phyloP scores from a whole-genome alignment of 495 filamentous ascomycete genomes.

The Trichoderma reesei region DNA sequence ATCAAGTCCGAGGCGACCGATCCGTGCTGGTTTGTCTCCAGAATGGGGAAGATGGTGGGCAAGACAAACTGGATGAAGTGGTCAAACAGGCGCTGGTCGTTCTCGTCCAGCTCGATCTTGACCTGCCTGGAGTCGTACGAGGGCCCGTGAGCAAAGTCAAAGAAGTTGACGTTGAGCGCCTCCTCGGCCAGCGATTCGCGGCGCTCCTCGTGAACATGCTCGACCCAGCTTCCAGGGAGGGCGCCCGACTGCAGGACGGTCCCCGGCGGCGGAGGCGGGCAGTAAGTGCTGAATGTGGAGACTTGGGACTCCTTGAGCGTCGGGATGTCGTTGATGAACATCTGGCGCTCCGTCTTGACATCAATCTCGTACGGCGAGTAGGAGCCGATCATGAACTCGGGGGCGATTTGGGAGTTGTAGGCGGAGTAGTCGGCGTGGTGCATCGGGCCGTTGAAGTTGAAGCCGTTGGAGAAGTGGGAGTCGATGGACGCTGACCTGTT shows the following conservation, averaged over 20 bases:
- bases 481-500: conserved; percentile 67
- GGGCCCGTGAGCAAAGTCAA: conserved; percentile 59
- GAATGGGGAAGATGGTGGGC: conserved; percentile 79
- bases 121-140: conserved; percentile 47
- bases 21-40: conserved; percentile 79
- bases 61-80: conserved; percentile 88
- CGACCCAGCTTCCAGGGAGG: conserved; percentile 61
- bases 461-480: conserved; percentile 53
- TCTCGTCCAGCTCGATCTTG: conserved; percentile 78
- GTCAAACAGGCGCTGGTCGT: conserved; percentile 75
- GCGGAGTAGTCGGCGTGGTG: conserved; percentile 49
- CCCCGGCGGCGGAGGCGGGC: conserved; percentile 59
- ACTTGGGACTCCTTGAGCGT: conserved; percentile 72
- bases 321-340: conserved; percentile 84
- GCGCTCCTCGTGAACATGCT: conserved; percentile 61
- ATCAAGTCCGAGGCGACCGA: conserved; percentile 68
- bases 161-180: conserved; percentile 61
- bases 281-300: conserved; percentile 79
- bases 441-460: conserved; percentile 60
- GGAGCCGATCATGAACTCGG: conserved; percentile 40
- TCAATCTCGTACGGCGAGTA: conserved; percentile 86
- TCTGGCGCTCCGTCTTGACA: conserved; percentile 89
- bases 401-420: conserved; percentile 44
- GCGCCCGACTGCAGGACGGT: conserved; percentile 55
- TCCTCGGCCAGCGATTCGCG: conserved; percentile 55